Percentiles rank a stretch among this genome's conserved stretches.
Evolutionary conservation across 2,329 filamentous ascomycete species (phyloP).

Genomic region (Claviceps quebecensis): DNA sequence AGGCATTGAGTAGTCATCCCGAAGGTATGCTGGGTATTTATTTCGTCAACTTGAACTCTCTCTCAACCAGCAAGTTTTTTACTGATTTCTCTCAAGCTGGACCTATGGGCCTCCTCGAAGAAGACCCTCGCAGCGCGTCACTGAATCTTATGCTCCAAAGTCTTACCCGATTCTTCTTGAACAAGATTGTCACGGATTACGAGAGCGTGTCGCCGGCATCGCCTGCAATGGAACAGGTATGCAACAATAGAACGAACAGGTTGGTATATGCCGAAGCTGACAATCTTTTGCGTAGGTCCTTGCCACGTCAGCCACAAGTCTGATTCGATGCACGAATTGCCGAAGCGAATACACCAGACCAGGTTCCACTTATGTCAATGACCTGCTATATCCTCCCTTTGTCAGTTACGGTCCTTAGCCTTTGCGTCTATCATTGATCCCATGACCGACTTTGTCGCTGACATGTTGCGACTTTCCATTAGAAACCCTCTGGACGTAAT

Average conservation of each 20-base stretch:
- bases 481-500: conserved; percentile 36
- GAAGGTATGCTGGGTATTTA: conserved; percentile 37
- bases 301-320: conserved; percentile 55
- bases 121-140: conserved; percentile 58
- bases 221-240: conserved; percentile 56
- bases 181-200: conserved; percentile 67
- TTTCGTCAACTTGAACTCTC: background rate
- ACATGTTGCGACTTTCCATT: background rate
- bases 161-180: conserved; percentile 71
- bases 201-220: conserved; percentile 49
- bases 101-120: conserved; percentile 70
- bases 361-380: conserved; percentile 69
- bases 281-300: conserved; percentile 28
- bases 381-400: conserved; percentile 60
- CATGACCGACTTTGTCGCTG: background rate
- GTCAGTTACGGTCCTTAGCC: conserved; percentile 13
- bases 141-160: conserved; percentile 74
- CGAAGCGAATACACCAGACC: conserved; percentile 71
- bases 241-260: background rate
- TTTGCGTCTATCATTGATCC: background rate
- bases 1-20: conserved; percentile 71
- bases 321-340: conserved; percentile 76
- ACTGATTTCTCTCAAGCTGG: conserved; percentile 33
- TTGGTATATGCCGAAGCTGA: background rate
- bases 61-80: background rate